Base-by-base conservation (phyloP, 2,329 filamentous ascomycete species). In the Sporothrix sp. region DNA sequence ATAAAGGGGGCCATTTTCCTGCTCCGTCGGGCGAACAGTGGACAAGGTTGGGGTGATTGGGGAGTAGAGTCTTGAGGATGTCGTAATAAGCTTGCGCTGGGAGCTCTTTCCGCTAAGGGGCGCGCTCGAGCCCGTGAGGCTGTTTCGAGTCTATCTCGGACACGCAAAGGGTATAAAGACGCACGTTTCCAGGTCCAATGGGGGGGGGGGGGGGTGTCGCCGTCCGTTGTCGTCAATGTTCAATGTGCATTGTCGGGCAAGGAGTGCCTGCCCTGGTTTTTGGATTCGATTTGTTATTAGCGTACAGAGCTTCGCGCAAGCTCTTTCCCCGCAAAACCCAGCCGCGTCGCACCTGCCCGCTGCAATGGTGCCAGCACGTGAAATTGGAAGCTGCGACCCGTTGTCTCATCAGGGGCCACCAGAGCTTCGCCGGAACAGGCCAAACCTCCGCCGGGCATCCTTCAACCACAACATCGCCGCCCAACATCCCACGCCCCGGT, bases 1-100 rank as follows among this genome's bases (percentile, higher is more conserved):
- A 71, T 68, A 20, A 67, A 46, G 3, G 56, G 53, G 3, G 58
- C 52, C 56, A 57, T 59, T 9, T 14, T 16, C 27, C 8, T 13
- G 33, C 3, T 23, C 20, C 20, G 14, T n/a, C n/a, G n/a, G n/a
- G 28, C 20, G 18, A 7, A 30, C 5, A n/a, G 23, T 20, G n/a
- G 5, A n/a, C 18, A 13, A 13, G 4, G 8, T 33, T 13, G 28
- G 14, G 6, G 10, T 3, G 9, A 20, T 21, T 14, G 7, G 18
- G 14, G 13, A 10, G 21, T 6, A 7, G 6, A 23, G 18, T 10
- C 23, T 16, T 1, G 3, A 18, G 39, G 37, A 7, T n/a, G 14
- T 3, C 3, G 27, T 13, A 21, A 13, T 14, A 20, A 47, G 44
- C 23, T 38, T 47, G 32, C 23, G 44, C 44, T 13, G 23, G 14